Conservation (phyloP, 2,329 filamentous ascomycete genomes). For the Fusarium solani-melongenae region DNA sequence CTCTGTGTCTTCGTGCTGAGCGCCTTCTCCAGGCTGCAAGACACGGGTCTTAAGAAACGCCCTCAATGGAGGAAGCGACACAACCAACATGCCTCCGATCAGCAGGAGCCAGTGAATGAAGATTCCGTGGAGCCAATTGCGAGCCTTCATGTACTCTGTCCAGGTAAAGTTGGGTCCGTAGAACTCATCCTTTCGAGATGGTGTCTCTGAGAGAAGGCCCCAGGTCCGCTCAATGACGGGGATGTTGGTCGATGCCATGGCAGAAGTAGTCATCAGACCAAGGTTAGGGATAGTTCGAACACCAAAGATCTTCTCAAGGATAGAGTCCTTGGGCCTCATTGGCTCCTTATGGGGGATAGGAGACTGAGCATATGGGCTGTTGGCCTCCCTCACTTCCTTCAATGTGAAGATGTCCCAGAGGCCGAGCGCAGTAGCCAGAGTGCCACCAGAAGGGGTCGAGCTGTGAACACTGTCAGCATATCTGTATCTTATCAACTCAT, state of each 20-base stretch:
- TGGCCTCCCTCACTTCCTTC: constrained; percentile 57
- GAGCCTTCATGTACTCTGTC: constrained; percentile 63
- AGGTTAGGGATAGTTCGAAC: constrained; percentile 61
- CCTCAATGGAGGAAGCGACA: constrained; percentile 58
- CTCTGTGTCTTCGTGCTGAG: constrained; percentile 61
- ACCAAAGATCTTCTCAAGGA: constrained; percentile 62
- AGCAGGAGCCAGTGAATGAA: constrained; percentile 61
- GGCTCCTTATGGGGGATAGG: constrained; percentile 60
- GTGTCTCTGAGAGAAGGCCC: constrained; percentile 65
- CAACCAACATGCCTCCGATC: constrained; percentile 57
- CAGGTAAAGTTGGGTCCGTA: constrained; percentile 74
- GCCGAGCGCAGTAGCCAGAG: constrained; percentile 73
- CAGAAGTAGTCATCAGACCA: constrained; percentile 66
- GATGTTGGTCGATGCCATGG: constrained; percentile 61
- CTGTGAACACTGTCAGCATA: constrained; percentile 28
- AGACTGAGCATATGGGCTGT: constrained; percentile 66
- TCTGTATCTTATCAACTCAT: background rate
- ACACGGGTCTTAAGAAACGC: constrained; percentile 56
- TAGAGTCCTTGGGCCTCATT: constrained; percentile 39
- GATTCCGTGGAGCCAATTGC: constrained; percentile 62
- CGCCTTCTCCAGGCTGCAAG: constrained; percentile 66
- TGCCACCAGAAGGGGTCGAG: constrained; percentile 69
- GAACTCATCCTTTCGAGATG: constrained; percentile 56
- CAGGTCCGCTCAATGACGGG: constrained; percentile 70
- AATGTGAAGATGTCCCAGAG: constrained; percentile 65